Evolutionary conservation across 2,329 filamentous ascomycete species (phyloP), one percentile per base, ranked within the genome.

Genomic region (Coniella lustricola): DNA sequence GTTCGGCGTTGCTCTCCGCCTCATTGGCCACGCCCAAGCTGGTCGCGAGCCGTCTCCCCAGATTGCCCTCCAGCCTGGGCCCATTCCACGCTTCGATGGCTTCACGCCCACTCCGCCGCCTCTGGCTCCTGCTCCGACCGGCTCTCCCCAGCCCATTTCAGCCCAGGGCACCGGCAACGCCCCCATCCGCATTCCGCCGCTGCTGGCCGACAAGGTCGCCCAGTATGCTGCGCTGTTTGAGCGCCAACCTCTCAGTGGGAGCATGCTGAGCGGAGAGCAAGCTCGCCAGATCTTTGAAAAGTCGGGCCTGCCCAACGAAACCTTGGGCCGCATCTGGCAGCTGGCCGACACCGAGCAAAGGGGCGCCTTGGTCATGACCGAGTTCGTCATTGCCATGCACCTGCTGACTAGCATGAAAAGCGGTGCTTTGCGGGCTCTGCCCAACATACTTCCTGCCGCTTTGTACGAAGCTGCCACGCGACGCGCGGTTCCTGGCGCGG

Each of bases 361-460:
- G 46, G 93, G 93, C 44, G 82, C 85, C 29, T 75, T 98, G 32
- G 86, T 90, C 50, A 76, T 84, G 58, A 91, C 90, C 13, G 93
- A 97, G 60, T 98, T 98, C 64, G 87, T 95, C 62, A 94, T 98
- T 61, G 93, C 93, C 39, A 98, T 98, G 93, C 93, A 98, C 66
- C 74, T 98, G 52, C 76, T 98, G 54, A 91, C 89, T 13, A 95
- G 90, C 12, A 89, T 88, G 69, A 95, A 95, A 73, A 85, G 83
- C 12, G 87, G 90, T 18, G 76, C 82, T 25, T 77, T 98, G 64
- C 83, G 88, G 55, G 82, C 79, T 17, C 75, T 97, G 49, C 93
- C 93, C 1, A 85, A 73, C 52, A 80, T 85, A 21, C 77, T 98
- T 2, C 93, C 93, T 5, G 82, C 87, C 12, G 87, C 85, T 10